phyloP scores from a whole-genome alignment of 2,329 filamentous ascomycete genomes.

The Phoma sp. region DNA sequence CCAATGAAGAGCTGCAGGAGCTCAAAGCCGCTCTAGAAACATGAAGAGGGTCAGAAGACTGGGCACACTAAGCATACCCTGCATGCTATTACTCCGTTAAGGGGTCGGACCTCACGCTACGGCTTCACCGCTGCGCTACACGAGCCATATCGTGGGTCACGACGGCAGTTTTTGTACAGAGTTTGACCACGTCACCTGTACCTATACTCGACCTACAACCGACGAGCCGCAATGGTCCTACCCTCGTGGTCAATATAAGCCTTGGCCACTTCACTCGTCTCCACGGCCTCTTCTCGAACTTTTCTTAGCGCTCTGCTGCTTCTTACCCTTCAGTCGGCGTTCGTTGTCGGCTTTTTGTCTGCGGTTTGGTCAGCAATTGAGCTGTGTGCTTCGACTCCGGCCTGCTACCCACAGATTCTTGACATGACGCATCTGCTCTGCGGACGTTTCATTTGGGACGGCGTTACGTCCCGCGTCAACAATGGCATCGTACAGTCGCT shows the following conservation, averaged over 20 bases:
- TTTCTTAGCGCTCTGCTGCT: slow-evolving; percentile 69
- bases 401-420: slow-evolving; percentile 57
- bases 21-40: slow-evolving; percentile 31
- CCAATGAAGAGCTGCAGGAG: slow-evolving; percentile 39
- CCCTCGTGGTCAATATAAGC: slow-evolving; percentile 12
- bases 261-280: slow-evolving; percentile 36
- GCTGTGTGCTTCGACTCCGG: slow-evolving; percentile 9
- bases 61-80: slow-evolving; percentile 29
- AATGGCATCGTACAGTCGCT: slow-evolving; percentile 64
- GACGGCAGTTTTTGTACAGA: slow-evolving; percentile 11
- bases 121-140: slow-evolving; percentile 32
- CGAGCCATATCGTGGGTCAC: slow-evolving; percentile 23
- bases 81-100: slow-evolving; percentile 23
- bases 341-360: slow-evolving; percentile 67
- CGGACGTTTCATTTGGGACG: slow-evolving; percentile 68
- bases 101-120: slow-evolving; percentile 25
- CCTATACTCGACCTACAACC: slow-evolving; percentile 1
- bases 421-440: slow-evolving; percentile 63
- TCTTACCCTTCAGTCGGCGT: slow-evolving; percentile 64
- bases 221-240: slow-evolving; percentile 7
- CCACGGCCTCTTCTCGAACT: slow-evolving; percentile 56
- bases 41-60: slow-evolving; percentile 18
- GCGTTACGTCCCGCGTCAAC: slow-evolving; percentile 57
- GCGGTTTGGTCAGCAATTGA: slow-evolving; percentile 29
- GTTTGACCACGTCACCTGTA: slow-evolving; percentile 31